Evolutionary conservation across 345 rosid species (phyloP), one percentile per base, ranked within the genome.

Genomic region (Bretschneidera sinensis): DNA sequence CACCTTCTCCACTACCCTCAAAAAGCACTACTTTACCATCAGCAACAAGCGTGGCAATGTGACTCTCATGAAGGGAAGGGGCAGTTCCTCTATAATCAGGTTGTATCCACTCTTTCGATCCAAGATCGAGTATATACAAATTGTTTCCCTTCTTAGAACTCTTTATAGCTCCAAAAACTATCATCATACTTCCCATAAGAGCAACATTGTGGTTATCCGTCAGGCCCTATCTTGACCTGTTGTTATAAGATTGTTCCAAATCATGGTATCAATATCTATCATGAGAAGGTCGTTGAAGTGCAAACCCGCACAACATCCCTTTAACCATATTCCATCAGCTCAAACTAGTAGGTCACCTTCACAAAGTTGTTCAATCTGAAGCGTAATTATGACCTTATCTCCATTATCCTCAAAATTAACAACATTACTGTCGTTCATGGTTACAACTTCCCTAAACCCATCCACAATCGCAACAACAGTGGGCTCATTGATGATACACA

Each of bases 1-100:
- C 84, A 1, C 95, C 88, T 75, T 87, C 88, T 39, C 95, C 95
- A 24, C 91, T 87, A 4, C 95, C 95, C 34, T 91, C 95, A 34
- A 87, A 87, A 24, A 87, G 55, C 59, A 85, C 76, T 53, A 87
- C 57, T 62, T 64, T 81, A 34, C 67, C 81, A 22, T 70, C 78
- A 19, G 73, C 79, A 39, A 76, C 21, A 15, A 87, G 77, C 0
- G 95, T 85, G 17, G 91, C 91, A 6, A 91, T 76, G 81, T 87
- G 95, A 39, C 88, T 82, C 61, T 87, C 95, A 0, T 88, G 86
- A 43, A 88, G 84, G 4, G 78, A 79, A 0, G 95, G 91, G 1
- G 80, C 76, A 28, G 47, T 55, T 6, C 95, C 95, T 9, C 55
- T 53, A 55, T 66, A 75, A 61, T 73, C 78, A 1, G 83, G 84